Conservation (phyloP, 1,284 basidiomycete genomes). For the Schizopora paradoxa region DNA sequence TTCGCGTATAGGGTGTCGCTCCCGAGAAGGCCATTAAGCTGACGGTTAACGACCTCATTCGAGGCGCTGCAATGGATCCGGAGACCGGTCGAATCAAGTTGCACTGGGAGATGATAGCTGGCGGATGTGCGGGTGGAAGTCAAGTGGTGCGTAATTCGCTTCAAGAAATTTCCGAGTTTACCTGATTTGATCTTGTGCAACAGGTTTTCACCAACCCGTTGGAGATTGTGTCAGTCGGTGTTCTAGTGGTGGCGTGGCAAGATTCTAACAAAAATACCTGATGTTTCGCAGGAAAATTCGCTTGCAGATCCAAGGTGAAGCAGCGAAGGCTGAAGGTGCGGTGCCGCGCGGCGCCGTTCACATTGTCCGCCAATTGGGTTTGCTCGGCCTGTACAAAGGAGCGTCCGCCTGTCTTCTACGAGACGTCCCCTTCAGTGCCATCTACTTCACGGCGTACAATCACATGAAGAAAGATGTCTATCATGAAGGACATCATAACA, state of each 20-base stretch:
- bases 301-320: constrained; percentile 93
- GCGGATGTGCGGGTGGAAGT: constrained; percentile 91
- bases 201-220: constrained; percentile 95
- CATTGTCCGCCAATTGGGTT: constrained; percentile 88
- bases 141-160: constrained; percentile 75
- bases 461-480: constrained; percentile 92
- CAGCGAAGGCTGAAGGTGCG: constrained; percentile 78
- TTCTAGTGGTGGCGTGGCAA: constrained; percentile 1
- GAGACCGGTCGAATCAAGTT: constrained; percentile 91
- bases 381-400: constrained; percentile 91
- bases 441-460: constrained; percentile 77
- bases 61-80: constrained; percentile 81
- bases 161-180: constrained; percentile 3
- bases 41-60: constrained; percentile 92
- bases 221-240: constrained; percentile 73
- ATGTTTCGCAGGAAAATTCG: constrained; percentile 78
- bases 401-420: constrained; percentile 83
- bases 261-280: constrained; percentile 9
- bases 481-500: constrained; percentile 92
- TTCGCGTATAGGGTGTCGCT: constrained; percentile 77
- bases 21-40: constrained; percentile 98
- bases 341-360: constrained; percentile 83
- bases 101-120: constrained; percentile 85
- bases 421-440: constrained; percentile 92
- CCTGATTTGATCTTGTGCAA: constrained; percentile 19